These are phyloP conservation scores for Phytophthora kernoviae DNA, from an alignment of 352 stramenopile genomes.

Conservation along the genomic window DNA sequence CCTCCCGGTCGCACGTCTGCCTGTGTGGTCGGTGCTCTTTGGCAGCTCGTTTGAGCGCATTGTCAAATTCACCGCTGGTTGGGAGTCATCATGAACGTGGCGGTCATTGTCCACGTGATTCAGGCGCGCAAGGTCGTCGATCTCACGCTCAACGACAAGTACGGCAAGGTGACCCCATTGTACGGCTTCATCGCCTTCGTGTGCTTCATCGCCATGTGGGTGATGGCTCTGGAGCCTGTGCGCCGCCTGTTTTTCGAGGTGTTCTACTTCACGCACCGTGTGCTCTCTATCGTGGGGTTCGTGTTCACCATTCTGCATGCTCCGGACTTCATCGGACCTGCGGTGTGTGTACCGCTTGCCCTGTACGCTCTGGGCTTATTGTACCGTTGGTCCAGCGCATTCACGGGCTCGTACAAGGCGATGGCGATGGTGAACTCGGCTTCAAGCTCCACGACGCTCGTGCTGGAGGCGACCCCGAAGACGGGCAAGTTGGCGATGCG, in stretches of 20 bases:
- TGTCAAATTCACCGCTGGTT: conserved; percentile 88
- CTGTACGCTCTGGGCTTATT: conserved; percentile 67
- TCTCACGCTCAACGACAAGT: conserved; percentile 49
- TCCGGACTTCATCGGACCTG: conserved; percentile 55
- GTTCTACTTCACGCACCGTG: conserved; percentile 80
- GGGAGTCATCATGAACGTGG: conserved; percentile 59
- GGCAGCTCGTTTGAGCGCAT: conserved; percentile 82
- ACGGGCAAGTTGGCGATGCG: conserved; percentile 62
- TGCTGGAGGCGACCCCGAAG: conserved; percentile 57
- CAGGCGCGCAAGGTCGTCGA: conserved; percentile 47
- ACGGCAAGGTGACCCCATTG: conserved; percentile 58
- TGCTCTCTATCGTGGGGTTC: conserved; percentile 73
- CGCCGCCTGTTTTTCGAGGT: conserved; percentile 73
- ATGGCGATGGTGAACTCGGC: conserved; percentile 41
- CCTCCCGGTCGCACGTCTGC: conserved; percentile 61
- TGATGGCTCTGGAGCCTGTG: conserved; percentile 65
- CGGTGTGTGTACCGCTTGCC: conserved; percentile 62
- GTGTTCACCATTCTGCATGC: conserved; percentile 80
- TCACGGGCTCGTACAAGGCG: conserved; percentile 52
- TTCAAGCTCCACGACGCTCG: conserved; percentile 55
- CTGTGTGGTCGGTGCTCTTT: conserved; percentile 74
- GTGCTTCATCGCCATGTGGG: conserved; percentile 55
- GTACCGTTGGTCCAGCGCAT: conserved; percentile 54
- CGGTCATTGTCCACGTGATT: conserved; percentile 66
- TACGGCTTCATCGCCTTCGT: conserved; percentile 70